Evolutionary conservation across 2,329 filamentous ascomycete genomes (phyloP), one percentile per base, ranked within the genome.

Genomic region (Fusarium nematophilum): DNA sequence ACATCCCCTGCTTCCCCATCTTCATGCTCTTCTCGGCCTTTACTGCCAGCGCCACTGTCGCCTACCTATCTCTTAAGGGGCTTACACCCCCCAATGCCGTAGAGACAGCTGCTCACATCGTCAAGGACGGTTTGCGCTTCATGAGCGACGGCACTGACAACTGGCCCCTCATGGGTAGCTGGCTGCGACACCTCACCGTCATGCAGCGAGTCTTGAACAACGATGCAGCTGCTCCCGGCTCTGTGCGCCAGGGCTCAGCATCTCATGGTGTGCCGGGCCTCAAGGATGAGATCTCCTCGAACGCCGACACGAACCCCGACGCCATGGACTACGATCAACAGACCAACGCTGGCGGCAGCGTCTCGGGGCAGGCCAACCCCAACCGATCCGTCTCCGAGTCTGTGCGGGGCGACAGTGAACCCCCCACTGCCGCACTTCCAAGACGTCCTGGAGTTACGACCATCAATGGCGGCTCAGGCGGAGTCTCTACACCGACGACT

Each of bases 11-110:
- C 71, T 85, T 86, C 72, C 85, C 85, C 30, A 84, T 87, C 49
- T 85, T 86, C 58, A 87, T 87, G 85, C 76, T 87, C 10, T 87
- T 87, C 70, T 83, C 84, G 0, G 82, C 84, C 44, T 87, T 87
- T 59, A 86, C 84, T 0, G 83, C 84, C 3, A 84, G 84, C 57
- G 84, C 84, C 3, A 87, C 85, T 1, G 81, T 86, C 2, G 85
- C 85, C 10, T 87, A 86, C 71, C 78, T 87, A 25, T 85, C 84
- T n/a, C 78, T 87, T 38, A 87, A 86, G 74, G 83, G 84, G 9
- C 71, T 87, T 7, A 84, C 84, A 1, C 84, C 84, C 1, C 73
- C 77, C 11, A 83, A 83, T 57, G 82, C 83, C 18, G 81, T 81
- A 31, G 84, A 87, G 73, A 85, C 84, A 3, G 83, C 84, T 2